phyloP scores from a whole-genome alignment of 225 moss, liverwort and hornwort species.

The Thuidium tamariscinum region DNA sequence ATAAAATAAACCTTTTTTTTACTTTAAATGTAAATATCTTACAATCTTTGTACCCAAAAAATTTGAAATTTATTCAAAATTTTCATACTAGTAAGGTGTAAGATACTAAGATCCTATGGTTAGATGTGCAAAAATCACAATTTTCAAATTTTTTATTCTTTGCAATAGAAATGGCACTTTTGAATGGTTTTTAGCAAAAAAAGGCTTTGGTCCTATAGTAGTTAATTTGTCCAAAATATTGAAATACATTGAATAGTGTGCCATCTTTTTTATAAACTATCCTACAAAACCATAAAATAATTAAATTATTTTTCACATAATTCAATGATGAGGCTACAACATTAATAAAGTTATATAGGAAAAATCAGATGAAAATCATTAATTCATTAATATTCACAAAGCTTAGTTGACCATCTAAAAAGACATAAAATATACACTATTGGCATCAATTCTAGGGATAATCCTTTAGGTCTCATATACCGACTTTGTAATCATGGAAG shows the following conservation, averaged over 20 bases:
- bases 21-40: no score
- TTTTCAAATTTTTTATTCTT: no score
- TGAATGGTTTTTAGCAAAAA: no score
- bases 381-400: background rate
- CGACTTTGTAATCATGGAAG: fast-evolving
- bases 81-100: no score
- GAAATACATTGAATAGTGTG: background rate
- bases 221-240: background rate
- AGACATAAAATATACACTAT: background rate
- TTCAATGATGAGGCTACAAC: background rate
- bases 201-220: no score
- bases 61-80: no score
- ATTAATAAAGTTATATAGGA: background rate
- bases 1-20: no score
- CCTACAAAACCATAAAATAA: background rate
- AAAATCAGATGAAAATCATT: background rate
- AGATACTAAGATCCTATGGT: no score
- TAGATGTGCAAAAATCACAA: no score
- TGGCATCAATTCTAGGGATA: background rate
- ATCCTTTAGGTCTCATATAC: background rate
- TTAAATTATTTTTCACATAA: background rate
- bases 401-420: background rate
- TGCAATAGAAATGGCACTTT: no score
- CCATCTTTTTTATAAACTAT: background rate
- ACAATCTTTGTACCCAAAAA: no score